Percentiles rank a stretch among this genome's conserved stretches.
phyloP scores from a whole-genome alignment of 768 basidiomycete genomes.

The Phallus indusiatus region DNA sequence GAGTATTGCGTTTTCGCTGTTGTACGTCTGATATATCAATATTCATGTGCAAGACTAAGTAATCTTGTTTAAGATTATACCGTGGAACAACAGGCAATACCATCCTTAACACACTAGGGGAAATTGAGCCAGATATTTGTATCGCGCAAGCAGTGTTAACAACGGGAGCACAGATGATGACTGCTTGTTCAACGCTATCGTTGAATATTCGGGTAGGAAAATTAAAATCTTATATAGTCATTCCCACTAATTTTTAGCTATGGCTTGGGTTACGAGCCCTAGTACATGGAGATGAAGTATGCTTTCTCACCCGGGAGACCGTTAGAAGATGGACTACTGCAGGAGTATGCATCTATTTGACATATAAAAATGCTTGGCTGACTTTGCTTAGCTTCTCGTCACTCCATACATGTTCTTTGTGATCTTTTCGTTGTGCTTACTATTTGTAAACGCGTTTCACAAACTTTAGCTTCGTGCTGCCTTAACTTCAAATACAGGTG shows the following conservation, averaged over 20 bases:
- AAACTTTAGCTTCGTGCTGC: background rate
- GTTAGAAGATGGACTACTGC: background rate
- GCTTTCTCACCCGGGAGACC: no score
- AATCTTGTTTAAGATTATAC: conserved; percentile 9
- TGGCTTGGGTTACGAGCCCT: background rate
- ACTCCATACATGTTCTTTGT: conserved; percentile 2
- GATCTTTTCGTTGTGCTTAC: background rate
- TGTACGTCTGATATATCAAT: conserved; percentile 28
- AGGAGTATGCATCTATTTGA: background rate
- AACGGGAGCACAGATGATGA: conserved; percentile 28
- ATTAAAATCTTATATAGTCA: background rate
- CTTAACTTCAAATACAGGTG: background rate
- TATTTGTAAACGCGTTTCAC: conserved; percentile 1
- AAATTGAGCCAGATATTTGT: conserved; percentile 30
- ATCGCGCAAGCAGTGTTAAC: conserved; percentile 43
- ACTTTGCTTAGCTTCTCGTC: background rate
- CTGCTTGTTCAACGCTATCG: conserved; percentile 3
- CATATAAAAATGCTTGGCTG: background rate
- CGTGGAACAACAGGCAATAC: conserved; percentile 5
- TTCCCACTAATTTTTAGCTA: background rate
- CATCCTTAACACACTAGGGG: conserved; percentile 10
- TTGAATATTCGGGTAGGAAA: background rate
- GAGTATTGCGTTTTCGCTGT: conserved; percentile 40
- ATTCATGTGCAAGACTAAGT: no score
- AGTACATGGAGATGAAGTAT: conserved; percentile 3